Percentiles rank a stretch among this genome's conserved stretches.
phyloP scores from a whole-genome alignment of 208 protist species.

The Crithidia bombi region DNA sequence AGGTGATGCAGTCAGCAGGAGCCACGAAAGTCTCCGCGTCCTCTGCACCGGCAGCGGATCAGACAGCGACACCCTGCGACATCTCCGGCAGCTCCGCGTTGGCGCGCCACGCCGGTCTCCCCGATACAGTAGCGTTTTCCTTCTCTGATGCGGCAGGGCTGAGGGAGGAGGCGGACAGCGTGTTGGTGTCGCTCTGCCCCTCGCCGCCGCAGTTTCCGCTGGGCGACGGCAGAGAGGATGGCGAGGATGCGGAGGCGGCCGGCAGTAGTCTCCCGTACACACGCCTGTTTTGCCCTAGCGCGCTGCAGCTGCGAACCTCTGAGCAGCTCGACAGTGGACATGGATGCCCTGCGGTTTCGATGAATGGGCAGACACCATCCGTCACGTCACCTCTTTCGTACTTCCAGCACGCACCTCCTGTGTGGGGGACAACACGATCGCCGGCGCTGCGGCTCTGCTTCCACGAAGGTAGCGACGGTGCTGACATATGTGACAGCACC shows the following conservation, averaged over 20 bases:
- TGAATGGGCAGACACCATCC: not conserved
- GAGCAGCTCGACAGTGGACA: not conserved
- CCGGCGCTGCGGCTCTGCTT: not conserved
- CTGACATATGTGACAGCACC: not conserved
- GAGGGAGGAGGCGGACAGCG: not conserved
- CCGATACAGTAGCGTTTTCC: no score
- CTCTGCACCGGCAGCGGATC: not conserved
- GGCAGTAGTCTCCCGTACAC: not conserved
- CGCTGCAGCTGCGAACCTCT: not conserved
- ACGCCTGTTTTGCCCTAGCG: not conserved
- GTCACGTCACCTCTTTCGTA: constrained; percentile 17
- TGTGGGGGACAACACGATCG: constrained; percentile 3
- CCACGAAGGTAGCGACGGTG: not conserved
- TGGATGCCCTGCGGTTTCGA: not conserved
- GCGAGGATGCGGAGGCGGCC: not conserved
- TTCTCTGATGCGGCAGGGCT: not conserved
- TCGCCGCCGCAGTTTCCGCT: not conserved
- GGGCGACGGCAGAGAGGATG: not conserved
- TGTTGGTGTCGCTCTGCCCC: not conserved
- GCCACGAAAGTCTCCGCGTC: not conserved
- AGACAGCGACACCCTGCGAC: no score
- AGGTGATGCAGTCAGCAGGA: not conserved
- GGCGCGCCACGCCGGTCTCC: no score
- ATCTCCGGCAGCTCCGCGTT: no score
- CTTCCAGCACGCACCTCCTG: constrained; percentile 28